Evolutionary conservation across 768 basidiomycete species (phyloP), one percentile per base, ranked within the genome.

Genomic region (Tubosaeta brunneosetosa): DNA sequence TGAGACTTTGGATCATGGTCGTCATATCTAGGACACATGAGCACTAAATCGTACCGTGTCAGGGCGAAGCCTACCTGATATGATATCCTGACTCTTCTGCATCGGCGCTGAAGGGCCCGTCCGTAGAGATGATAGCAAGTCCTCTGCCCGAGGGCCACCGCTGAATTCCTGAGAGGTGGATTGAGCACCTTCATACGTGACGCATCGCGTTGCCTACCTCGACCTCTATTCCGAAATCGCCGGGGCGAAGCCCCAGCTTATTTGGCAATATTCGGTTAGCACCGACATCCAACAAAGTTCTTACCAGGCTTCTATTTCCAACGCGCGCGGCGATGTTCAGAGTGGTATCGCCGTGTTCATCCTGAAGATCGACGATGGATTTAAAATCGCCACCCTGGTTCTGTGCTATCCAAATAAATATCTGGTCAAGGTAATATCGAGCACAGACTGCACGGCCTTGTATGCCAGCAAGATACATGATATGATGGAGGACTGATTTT

Each of bases 341-440:
- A 7, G 92, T 92, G 0, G 95, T 97, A 65, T 99, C 97, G 0
- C 95, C 97, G 66, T 97, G 87, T 59, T 90, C 84, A 64, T 99
- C 97, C 69, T 92, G 91, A 38, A 95, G 73, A 68, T 98, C 92
- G 11, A 98, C 85, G 47, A 97, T 71, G 5, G 82, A 84, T 60
- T 78, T 77, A 64, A 91, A 93, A 59, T 87, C 84, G 2, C 85
- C 88, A 8, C 77, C 80, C 60, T 92, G 83, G 54, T 85, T 74
- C 51, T 86, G 80, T 16, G 85, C 91, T 59, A 97, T 82, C 84
- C 85, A 92, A 56, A 85, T 78, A 60, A 98, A 84, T 48, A 97
- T 82, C 61, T 86, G 84, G 58, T 94, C 91, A 51, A 98, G 81
- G 67, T 98, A 98, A 70, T 94, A 93, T 46, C 90, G 77, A 10